Base-by-base conservation (phyloP, 164 flowering plant genomes). In the Vitis rupestris region DNA sequence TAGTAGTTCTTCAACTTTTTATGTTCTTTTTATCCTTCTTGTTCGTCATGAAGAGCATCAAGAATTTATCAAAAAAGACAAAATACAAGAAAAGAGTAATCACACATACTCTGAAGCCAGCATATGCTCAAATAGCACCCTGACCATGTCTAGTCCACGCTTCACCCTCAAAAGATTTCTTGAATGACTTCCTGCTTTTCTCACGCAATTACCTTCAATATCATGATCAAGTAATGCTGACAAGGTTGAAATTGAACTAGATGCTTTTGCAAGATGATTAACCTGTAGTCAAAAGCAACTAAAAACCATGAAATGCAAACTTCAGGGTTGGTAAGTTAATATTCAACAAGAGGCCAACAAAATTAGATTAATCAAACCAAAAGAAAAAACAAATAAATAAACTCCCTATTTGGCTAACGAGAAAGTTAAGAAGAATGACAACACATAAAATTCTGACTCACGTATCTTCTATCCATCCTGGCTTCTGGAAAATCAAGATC, bases 71-170 rank as follows among this genome's bases (percentile, higher is more conserved):
- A 23, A 49, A 17, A 53, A 44, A 2, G 58, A 37, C 56, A 13
- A 44, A 68, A 53, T 5, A 9, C 11, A 56, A 31, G 49, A 60
- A 59, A 14, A 27, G 56, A 48, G 15, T n/a, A 1, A 51, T 31
- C 16, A 61, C 13, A 79, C 97, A 59, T 89, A 94, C 98, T 87
- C 87, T 17, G 88, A 68, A 44, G 65, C 81, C 48, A 91, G 8
- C 69, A 95, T 90, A 75, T 91, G 88, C 76, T 95, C 93, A 61
- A 95, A 95, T 29, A 95, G 81, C 6, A 95, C 85, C 72, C 81
- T 88, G 65, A 93, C 93, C 99, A 95, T 91, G 71, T 95, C 96
- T 5, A 94, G 74, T 14, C 99, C 98, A 54, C 99, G 94, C 78
- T 92, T 92, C 68, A 92, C 98, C 71, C 92, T 82, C 78, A 95